A percentile compares a stretch with the other conserved stretches of the same genome.
Evolutionary conservation across 129 eudicot genomes (phyloP).

Genomic region (Glebionis coronaria): DNA sequence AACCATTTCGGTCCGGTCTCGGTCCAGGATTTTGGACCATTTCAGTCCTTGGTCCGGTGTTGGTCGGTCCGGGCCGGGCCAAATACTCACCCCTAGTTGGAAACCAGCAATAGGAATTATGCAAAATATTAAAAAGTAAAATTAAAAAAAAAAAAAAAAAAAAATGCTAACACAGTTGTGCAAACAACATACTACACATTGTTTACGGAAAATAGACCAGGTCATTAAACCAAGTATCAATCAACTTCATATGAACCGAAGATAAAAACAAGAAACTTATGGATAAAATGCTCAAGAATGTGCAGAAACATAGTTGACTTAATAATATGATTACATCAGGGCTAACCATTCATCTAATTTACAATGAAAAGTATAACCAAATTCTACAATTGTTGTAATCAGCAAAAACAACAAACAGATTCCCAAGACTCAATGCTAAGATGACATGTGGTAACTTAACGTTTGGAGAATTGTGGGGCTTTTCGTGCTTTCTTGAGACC

Average conservation of each 20-base stretch:
- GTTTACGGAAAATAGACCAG: too few relatives aligned
- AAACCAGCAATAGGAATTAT: too few relatives aligned
- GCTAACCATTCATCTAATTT: conserved; percentile 6
- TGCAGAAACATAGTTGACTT: conserved; percentile 4
- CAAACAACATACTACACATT: too few relatives aligned
- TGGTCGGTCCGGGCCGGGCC: too few relatives aligned
- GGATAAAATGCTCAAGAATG: conserved; percentile 4
- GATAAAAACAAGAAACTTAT: not conserved
- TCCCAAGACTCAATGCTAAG: conserved; percentile 8
- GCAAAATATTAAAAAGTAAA: too few relatives aligned
- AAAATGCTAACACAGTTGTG: too few relatives aligned
- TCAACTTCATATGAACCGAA: not conserved
- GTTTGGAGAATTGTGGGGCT: conserved; percentile 93
- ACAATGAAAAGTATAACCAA: conserved; percentile 18
- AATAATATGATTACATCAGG: not conserved
- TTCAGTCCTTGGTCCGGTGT: too few relatives aligned
- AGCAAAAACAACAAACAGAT: conserved; percentile 6
- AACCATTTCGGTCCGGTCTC: too few relatives aligned
- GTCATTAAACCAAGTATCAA: not conserved
- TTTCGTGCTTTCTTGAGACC: conserved; percentile 94
- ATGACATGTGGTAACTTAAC: conserved; percentile 48
- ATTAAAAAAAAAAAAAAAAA: too few relatives aligned
- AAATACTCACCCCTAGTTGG: too few relatives aligned
- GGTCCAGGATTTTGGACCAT: too few relatives aligned
- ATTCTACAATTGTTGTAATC: conserved; percentile 1